A percentile compares a stretch with the other conserved stretches of the same genome.
These are phyloP conservation scores for Aspergillus costaricaensis DNA, from an alignment of 2,329 filamentous ascomycete genomes.

Conservation along the genomic window DNA sequence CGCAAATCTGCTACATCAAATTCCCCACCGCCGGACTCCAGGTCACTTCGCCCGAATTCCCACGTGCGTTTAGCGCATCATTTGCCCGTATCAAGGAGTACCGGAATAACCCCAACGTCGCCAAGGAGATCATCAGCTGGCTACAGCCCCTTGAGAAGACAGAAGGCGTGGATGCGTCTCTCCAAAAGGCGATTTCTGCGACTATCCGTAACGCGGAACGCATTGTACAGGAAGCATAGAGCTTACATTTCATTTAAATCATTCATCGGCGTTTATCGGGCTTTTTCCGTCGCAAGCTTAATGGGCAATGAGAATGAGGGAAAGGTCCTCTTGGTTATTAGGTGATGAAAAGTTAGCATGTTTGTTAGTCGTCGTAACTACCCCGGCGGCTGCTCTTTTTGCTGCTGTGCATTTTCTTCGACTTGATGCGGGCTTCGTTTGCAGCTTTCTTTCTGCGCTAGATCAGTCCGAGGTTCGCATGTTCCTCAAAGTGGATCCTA, in stretches of 20 bases:
- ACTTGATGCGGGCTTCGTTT: conserved; percentile 58
- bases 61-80: conserved; percentile 66
- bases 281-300: conserved; percentile 10
- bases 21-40: conserved; percentile 69
- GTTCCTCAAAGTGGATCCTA: background rate
- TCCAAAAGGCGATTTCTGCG: conserved; percentile 54
- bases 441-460: conserved; percentile 55
- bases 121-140: conserved; percentile 51
- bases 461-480: conserved; percentile 4
- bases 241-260: conserved; percentile 11
- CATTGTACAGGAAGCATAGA: conserved; percentile 27
- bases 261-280: conserved; percentile 29
- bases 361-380: conserved; percentile 39
- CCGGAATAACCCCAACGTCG: conserved; percentile 44
- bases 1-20: conserved; percentile 70
- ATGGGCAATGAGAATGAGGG: conserved; percentile 5
- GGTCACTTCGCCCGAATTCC: conserved; percentile 68
- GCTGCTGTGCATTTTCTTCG: conserved; percentile 62
- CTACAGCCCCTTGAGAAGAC: conserved; percentile 50
- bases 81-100: conserved; percentile 63
- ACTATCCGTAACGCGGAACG: conserved; percentile 41
- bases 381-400: conserved; percentile 61
- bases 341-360: conserved; percentile 26
- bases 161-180: conserved; percentile 53
- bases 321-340: conserved; percentile 6